Evolutionary conservation across 345 rosid genomes (phyloP), one percentile per base, ranked within the genome.

Genomic region (Angophora floribunda): DNA sequence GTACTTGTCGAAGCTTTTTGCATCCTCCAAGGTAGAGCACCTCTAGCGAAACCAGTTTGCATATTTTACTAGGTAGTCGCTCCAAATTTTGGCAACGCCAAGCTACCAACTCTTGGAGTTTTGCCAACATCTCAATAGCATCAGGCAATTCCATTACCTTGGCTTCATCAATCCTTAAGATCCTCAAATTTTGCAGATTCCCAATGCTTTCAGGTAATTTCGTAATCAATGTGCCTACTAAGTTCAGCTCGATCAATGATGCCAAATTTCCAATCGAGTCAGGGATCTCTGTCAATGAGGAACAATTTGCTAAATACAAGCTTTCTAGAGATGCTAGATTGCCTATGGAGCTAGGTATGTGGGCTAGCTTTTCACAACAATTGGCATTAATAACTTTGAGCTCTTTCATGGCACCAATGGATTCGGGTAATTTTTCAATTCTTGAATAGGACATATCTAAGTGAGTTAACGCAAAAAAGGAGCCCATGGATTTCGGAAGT

Each of bases 1-100:
- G 32, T 28, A 61, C 12, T 61, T 61, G 32, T 6, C 1, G 70
- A n/a, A 61, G 70, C 8, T 61, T 61, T 28, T 13, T 0, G 5
- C 70, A 61, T 0, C 0, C 0, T 2, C 0, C 7, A 28, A 61
- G 1, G 3, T 3, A 0, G 32, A 61, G 16, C 67, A 3, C 0
- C 19, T 63, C 36, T 6, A 63, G 36, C 17, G 36, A 13, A n/a
- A 63, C 16, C 75, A 63, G 8, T n/a, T n/a, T 7, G 36, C 75
- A 3, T n/a, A n/a, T 13, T 6, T n/a, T n/a, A n/a, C 75, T 13
- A 13, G 75, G 75, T 3, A 63, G 2, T n/a, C 5, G 9, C 28
- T 61, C 16, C 7, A 61, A 32, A 1, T 28, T 61, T 11, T 1
- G 1, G 32, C 67, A 61, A 0, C 1, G 1, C 5, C 2, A 0